Evolutionary conservation across 129 eudicot species (phyloP), one percentile per base, ranked within the genome.

Genomic region (Gnaphalium uliginosum): DNA sequence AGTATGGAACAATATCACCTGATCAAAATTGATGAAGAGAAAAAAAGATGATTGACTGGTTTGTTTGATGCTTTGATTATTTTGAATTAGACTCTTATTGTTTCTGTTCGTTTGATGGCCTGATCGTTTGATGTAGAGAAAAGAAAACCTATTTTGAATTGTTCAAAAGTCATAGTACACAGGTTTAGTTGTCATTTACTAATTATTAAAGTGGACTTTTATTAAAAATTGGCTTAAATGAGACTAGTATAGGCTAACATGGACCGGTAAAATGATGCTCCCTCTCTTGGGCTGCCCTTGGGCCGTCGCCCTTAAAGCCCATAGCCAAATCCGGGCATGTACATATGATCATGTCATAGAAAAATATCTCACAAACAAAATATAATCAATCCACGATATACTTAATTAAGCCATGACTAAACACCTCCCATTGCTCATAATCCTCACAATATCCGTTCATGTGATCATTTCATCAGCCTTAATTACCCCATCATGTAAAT

Each of bases 401-500:
- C 65, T 27, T 0, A 30, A 30, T 4, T 13, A 24, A 22, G 54
- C 54, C 32, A 53, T 70, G 46, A 48, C 77, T 29, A 69, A 69
- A 43, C 76, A 35, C 11, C 37, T 26, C 17, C 37, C 69, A n/a
- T 51, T 76, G 6, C 60, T 76, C 69, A 53, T 29, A 19, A 39
- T 81, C 41, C 53, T 76, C 69, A 15, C 77, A 30, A 11, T 79
- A 5, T 64, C 27, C 24, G 25, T 71, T 76, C 64, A 32, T 5
- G 29, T 77, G 7, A 63, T 10, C 21, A 2, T 72, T 43, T 81
- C 85, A 21, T 72, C 73, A 4, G 72, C 78, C 32, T 19, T 70
- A n/a, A n/a, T n/a, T n/a, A 53, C 82, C 68, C 0, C 61, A 73
- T n/a, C 89, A 83, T 86, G 19, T 84, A 22, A 70, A 73, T 79